Base-by-base conservation (phyloP, 371 early-diverging fungal species). In the Rhizopus arrhizus region DNA sequence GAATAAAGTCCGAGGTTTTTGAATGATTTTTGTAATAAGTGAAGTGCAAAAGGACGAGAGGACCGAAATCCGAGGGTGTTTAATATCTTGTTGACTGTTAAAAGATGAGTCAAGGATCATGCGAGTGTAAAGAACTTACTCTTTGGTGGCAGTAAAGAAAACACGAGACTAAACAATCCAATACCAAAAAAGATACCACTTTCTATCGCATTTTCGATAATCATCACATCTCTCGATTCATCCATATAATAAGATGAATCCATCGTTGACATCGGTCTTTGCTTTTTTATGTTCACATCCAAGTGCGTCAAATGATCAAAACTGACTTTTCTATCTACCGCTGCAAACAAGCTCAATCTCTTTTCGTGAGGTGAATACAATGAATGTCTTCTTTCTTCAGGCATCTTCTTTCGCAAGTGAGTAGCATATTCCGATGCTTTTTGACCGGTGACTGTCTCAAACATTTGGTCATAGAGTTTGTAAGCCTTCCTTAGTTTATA, bases 1-100 rank as follows among this genome's bases (percentile, higher is more conserved):
- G 76, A 76, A 57, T 76, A 79, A 0, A 79, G 62, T 0, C 74
- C 76, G 34, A 64, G 57, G 12, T 62, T 70, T 52, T 64, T 60
- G 41, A 76, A 75, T 5, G 80, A 75, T 60, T 58, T 59, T 43
- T 72, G 70, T 12, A 79, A 57, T 45, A 76, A 53, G 53, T 79
- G 74, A 28, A 79, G 38, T 35, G 80, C 76, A 65, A 79, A 79
- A 0, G 80, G 80, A 8, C 80, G 66, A 22, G 80, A 79, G 3
- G 80, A 75, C 59, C 76, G 76, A 45, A 79, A 79, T 16, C 80
- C 80, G 3, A 79, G 59, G 2, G 80, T 76, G 47, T 79, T 79
- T 8, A 79, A 49, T 29, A 79, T 61, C 40, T 66, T 75, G 62
- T 74, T 76, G 13, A 76, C 80, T 79, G 56, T 11, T 11, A 6